phyloP scores from a whole-genome alignment of 345 rosid genomes.

The Acer campestre region DNA sequence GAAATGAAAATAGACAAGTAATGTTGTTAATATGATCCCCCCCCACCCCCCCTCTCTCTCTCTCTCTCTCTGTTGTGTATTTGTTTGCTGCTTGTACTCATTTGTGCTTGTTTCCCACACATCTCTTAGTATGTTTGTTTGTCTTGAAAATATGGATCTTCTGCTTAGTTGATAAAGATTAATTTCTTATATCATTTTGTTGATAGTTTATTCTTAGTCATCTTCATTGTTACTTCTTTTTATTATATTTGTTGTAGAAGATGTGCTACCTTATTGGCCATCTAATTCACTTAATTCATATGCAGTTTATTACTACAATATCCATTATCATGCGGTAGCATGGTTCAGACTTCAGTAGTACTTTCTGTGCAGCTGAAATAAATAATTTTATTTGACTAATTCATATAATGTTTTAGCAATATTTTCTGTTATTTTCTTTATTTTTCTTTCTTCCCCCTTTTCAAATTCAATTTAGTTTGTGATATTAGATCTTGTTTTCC shows the following conservation, averaged over 20 bases:
- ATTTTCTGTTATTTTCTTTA: neutral
- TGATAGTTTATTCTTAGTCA: neutral
- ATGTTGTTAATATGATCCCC: conserved; percentile 9
- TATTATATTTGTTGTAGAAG: neutral
- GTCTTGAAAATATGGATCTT: neutral
- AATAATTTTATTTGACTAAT: neutral
- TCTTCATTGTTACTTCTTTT: neutral
- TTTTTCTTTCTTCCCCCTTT: neutral
- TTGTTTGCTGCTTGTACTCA: neutral
- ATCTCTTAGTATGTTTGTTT: neutral
- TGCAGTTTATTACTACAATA: too few relatives aligned
- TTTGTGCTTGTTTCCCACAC: neutral
- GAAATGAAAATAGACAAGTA: conserved; percentile 96
- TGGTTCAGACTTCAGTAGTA: neutral
- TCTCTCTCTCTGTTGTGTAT: neutral
- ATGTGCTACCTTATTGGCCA: neutral
- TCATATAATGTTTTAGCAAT: neutral
- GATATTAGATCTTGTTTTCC: conserved; percentile 12
- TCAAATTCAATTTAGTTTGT: conserved; percentile 7
- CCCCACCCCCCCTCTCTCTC: neutral
- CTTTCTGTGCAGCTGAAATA: neutral
- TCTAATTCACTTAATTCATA: neutral
- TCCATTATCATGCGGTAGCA: neutral
- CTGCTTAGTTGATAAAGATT: neutral
- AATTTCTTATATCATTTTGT: neutral